These are phyloP conservation scores for Ophiobolus disseminans DNA, from an alignment of 2,329 filamentous ascomycete species.

Conservation along the genomic window DNA sequence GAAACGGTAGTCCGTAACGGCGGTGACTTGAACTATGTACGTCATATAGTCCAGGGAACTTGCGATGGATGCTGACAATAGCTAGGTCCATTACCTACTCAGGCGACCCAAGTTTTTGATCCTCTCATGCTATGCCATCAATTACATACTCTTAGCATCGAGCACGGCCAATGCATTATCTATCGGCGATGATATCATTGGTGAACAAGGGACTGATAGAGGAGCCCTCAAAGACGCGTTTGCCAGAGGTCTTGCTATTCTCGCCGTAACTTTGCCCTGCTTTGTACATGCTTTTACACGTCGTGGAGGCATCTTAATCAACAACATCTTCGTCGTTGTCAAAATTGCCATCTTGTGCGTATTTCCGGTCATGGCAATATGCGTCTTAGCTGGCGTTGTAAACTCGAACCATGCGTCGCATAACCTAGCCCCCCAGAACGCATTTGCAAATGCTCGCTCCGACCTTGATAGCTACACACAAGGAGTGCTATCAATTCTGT, in stretches of 20 bases:
- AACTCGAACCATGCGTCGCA: constrained; percentile 21
- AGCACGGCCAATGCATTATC: constrained; percentile 13
- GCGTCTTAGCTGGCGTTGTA: constrained; percentile 1
- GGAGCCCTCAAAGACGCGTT: constrained; percentile 29
- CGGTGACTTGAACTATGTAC: constrained; percentile 29
- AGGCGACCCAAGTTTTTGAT: constrained; percentile 20
- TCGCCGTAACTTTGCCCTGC: constrained; percentile 53
- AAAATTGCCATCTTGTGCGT: constrained; percentile 53
- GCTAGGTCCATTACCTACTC: constrained; percentile 12
- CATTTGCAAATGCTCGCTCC: constrained; percentile 19
- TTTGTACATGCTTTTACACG: constrained; percentile 59
- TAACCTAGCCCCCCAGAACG: constrained; percentile 36
- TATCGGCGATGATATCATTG: constrained; percentile 13
- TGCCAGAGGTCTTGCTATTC: constrained; percentile 58
- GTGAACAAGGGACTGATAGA: neutral
- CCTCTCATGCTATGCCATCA: constrained; percentile 16
- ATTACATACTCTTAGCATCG: constrained; percentile 16
- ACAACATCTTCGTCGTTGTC: constrained; percentile 59
- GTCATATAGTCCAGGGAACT: constrained; percentile 6
- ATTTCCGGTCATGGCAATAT: constrained; percentile 56
- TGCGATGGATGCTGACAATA: neutral
- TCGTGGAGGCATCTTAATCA: constrained; percentile 59
- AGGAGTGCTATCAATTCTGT: constrained; percentile 50
- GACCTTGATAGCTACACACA: constrained; percentile 39
- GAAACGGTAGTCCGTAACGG: constrained; percentile 27